These are phyloP conservation scores for Aspergillus jensenii DNA, from an alignment of 2,329 filamentous ascomycete species.

Conservation along the genomic window DNA sequence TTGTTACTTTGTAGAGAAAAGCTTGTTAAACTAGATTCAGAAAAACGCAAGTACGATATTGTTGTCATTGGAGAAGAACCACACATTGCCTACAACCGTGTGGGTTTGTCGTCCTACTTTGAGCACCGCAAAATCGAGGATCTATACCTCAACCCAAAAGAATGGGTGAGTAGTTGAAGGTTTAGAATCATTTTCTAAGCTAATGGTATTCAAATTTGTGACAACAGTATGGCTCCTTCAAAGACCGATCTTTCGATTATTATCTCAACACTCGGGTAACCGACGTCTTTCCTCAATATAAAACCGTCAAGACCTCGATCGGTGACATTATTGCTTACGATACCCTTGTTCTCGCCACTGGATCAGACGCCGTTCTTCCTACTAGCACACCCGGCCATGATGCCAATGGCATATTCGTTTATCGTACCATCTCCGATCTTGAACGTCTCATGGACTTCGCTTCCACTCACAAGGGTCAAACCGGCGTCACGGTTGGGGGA, in stretches of 20 bases:
- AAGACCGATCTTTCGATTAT: constrained; percentile 68
- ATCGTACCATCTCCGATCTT: constrained; percentile 80
- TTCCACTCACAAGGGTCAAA: constrained; percentile 63
- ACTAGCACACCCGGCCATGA: constrained; percentile 72
- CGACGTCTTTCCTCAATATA: constrained; percentile 63
- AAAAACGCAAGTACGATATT: constrained; percentile 73
- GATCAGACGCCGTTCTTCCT: constrained; percentile 78
- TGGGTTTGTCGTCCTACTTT: constrained; percentile 86
- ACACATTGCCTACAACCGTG: constrained; percentile 86
- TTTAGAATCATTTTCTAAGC: neutral
- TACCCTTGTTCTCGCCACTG: constrained; percentile 78
- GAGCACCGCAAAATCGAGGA: constrained; percentile 81
- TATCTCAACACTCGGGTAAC: constrained; percentile 74
- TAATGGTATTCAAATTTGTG: neutral
- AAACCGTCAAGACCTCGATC: constrained; percentile 69
- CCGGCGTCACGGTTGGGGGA: constrained; percentile 77
- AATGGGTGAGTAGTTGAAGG: constrained; percentile 63
- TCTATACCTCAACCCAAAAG: constrained; percentile 79
- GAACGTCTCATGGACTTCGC: constrained; percentile 74
- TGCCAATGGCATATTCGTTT: constrained; percentile 83
- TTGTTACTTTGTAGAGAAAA: constrained; percentile 65
- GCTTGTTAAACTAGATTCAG: constrained; percentile 77
- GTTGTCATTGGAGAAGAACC: constrained; percentile 85
- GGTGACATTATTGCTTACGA: constrained; percentile 73
- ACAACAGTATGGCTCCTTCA: constrained; percentile 63